phyloP scores from a whole-genome alignment of 345 rosid species.

The Dipteronia sinensis region DNA sequence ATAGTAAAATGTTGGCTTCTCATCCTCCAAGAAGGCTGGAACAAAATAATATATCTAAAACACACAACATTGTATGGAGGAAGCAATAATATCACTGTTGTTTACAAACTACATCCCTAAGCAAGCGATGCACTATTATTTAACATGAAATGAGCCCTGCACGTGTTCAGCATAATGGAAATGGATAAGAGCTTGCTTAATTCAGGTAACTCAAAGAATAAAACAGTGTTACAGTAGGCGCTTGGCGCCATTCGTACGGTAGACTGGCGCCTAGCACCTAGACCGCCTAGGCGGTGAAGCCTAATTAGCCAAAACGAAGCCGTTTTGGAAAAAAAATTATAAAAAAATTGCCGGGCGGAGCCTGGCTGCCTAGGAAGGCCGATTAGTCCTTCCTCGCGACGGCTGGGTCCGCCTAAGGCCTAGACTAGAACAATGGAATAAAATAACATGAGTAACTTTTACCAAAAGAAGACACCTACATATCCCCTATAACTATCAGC shows the following conservation, averaged over 20 bases:
- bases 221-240: too few species aligned
- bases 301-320: too few species aligned
- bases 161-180: background rate
- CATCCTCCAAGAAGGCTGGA: background rate
- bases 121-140: background rate
- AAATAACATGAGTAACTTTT: background rate
- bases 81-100: background rate
- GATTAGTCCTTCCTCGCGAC: too few species aligned
- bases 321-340: too few species aligned
- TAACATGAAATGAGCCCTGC: background rate
- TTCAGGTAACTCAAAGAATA: background rate
- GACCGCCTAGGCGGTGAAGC: too few species aligned
- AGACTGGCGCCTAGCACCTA: too few species aligned
- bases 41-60: background rate
- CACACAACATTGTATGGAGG: conserved; percentile 19
- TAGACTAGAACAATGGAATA: too few species aligned
- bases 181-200: background rate
- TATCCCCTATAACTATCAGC: background rate
- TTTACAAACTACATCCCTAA: background rate
- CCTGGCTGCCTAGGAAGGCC: too few species aligned
- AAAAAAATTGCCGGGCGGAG: too few species aligned
- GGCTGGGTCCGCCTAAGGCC: too few species aligned
- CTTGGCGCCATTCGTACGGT: too few species aligned
- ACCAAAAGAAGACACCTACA: background rate
- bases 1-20: background rate